A percentile compares a stretch with the other conserved stretches of the same genome.
Conservation (phyloP, 208 protist species). For the Herpetomonas tarakana region DNA sequence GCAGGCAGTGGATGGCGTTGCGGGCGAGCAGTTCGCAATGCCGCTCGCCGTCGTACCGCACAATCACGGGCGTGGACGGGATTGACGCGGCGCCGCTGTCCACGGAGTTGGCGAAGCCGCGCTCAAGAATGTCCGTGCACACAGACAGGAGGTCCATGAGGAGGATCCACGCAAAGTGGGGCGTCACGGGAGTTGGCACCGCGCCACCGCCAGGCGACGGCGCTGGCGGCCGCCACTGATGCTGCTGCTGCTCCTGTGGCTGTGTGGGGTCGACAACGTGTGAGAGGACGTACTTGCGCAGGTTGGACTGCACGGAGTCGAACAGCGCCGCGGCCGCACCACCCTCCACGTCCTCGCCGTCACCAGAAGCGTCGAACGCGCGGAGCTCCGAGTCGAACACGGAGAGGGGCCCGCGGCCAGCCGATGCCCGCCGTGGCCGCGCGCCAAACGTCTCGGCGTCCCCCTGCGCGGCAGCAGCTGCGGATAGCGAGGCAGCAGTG, state of each 20-base stretch:
- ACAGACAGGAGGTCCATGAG: constrained; percentile 62
- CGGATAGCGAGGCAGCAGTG: too few relatives aligned
- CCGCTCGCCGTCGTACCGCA: constrained; percentile 58
- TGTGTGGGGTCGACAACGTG: constrained; percentile 31
- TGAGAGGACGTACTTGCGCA: constrained; percentile 67
- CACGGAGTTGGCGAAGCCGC: constrained; percentile 16
- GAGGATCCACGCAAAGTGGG: constrained; percentile 56
- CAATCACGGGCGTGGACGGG: constrained; percentile 36
- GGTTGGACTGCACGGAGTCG: constrained; percentile 34
- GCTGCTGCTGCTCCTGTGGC: background rate
- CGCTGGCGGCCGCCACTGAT: background rate
- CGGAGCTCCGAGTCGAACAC: constrained; percentile 44
- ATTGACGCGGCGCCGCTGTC: constrained; percentile 5
- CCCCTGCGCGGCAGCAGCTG: too few relatives aligned
- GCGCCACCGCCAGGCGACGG: background rate
- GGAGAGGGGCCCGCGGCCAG: constrained; percentile 10
- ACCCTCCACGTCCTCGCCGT: constrained; percentile 7
- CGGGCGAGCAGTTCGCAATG: constrained; percentile 46
- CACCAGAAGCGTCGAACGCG: constrained; percentile 35
- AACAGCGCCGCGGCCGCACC: constrained; percentile 46
- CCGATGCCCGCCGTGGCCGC: background rate
- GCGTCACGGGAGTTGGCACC: constrained; percentile 23
- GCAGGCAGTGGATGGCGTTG: constrained; percentile 82
- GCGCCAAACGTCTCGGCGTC: background rate
- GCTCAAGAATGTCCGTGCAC: constrained; percentile 51